These are phyloP conservation scores for Alternaria solani DNA, from an alignment of 2,329 filamentous ascomycete species.

Conservation along the genomic window DNA sequence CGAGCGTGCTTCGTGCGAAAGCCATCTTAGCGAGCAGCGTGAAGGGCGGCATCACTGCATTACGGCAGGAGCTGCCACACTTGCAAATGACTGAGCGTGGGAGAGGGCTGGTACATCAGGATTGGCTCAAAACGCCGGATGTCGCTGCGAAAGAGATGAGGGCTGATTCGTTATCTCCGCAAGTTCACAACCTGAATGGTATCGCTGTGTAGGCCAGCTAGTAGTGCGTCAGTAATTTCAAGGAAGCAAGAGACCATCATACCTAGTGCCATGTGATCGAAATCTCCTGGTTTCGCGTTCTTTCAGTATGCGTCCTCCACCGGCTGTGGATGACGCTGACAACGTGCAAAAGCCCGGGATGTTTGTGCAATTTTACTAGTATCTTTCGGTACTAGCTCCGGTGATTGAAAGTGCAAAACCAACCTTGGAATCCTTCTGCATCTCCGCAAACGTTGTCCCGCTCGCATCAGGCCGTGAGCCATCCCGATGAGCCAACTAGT, in stretches of 20 bases:
- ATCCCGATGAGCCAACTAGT: neutral
- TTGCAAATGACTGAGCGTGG: conserved; percentile 19
- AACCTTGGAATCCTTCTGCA: neutral
- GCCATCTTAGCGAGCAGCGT: conserved; percentile 27
- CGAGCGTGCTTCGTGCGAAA: conserved; percentile 28
- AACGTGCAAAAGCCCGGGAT: neutral
- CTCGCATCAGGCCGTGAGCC: neutral
- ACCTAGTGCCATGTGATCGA: neutral
- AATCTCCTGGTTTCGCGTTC: neutral
- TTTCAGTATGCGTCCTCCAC: neutral
- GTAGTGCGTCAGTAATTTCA: neutral
- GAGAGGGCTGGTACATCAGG: conserved; percentile 7
- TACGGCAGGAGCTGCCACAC: conserved; percentile 19
- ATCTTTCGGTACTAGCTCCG: neutral
- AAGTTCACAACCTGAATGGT: conserved; percentile 1
- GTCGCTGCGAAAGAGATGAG: conserved; percentile 3
- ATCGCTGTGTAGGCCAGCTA: neutral
- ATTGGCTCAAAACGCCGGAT: conserved; percentile 9
- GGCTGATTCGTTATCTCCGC: conserved; percentile 12
- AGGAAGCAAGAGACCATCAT: neutral
- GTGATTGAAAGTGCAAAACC: conserved; percentile 6
- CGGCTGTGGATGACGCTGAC: neutral
- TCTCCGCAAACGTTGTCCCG: neutral
- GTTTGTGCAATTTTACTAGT: conserved; percentile 1
- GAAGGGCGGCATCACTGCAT: conserved; percentile 24